Conservation (phyloP, 257 asterid genomes). For the Scutellaria baicalensis region DNA sequence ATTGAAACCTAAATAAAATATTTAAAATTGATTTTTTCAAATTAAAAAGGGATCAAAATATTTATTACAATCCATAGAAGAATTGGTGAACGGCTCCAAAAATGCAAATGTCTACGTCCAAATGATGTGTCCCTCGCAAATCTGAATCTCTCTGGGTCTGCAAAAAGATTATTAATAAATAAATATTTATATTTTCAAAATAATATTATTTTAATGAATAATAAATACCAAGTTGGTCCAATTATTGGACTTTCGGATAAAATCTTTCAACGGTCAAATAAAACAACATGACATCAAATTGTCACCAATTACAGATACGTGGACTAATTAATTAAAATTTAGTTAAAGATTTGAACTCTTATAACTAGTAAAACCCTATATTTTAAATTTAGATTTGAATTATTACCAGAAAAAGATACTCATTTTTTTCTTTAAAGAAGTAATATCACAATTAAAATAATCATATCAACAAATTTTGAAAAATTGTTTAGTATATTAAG, state of each 20-base stretch:
- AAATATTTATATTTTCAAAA: not conserved
- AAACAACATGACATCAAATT: not conserved
- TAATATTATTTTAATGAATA: not conserved
- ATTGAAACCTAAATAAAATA: not conserved
- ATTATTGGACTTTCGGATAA: not conserved
- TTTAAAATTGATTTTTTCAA: not conserved
- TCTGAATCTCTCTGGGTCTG: slow-evolving; percentile 94
- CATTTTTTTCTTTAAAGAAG: not conserved
- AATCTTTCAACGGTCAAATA: not conserved
- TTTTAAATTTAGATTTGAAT: too few species aligned
- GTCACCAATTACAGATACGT: slow-evolving; percentile 6
- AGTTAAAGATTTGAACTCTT: not conserved
- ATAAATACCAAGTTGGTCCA: not conserved
- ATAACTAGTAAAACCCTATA: too few species aligned
- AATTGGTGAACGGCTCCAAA: slow-evolving; percentile 66
- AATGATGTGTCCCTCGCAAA: slow-evolving; percentile 92
- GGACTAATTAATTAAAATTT: not conserved
- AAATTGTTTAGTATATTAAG: too few species aligned
- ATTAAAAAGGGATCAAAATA: not conserved
- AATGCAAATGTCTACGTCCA: slow-evolving; percentile 78
- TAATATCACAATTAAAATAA: not conserved
- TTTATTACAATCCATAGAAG: slow-evolving; percentile 79
- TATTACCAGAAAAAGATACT: too few species aligned
- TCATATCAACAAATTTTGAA: not conserved
- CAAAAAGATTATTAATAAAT: not conserved